Conservation (phyloP, 169 alveolate genomes). For the Amoebophrya sp. region DNA sequence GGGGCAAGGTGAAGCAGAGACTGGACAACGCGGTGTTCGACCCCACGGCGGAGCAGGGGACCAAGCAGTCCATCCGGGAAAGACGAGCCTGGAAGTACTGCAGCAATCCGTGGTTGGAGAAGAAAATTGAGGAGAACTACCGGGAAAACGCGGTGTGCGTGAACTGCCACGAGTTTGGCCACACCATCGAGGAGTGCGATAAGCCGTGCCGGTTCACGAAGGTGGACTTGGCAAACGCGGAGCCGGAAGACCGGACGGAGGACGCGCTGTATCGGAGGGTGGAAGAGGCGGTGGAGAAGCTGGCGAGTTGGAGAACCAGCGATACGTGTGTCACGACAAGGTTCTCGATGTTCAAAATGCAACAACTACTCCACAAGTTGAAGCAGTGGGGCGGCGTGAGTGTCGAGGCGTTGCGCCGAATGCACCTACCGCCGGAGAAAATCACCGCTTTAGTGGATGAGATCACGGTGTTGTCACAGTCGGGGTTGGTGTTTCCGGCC, state of each 20-base stretch:
- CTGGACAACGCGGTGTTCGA: no score
- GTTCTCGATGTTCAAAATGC: no score
- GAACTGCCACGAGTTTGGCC: not conserved
- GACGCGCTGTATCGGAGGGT: not conserved
- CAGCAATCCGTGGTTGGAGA: not conserved
- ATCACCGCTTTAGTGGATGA: not conserved
- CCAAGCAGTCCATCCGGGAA: not conserved
- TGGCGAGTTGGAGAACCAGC: no score
- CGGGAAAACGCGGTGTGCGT: not conserved
- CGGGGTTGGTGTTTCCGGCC: not conserved
- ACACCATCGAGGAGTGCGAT: not conserved
- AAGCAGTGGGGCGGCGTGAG: no score
- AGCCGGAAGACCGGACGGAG: not conserved
- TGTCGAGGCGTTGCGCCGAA: not conserved
- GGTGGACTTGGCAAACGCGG: not conserved
- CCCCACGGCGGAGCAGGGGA: not conserved
- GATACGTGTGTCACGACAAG: no score
- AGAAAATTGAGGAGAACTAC: not conserved
- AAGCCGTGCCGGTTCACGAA: not conserved
- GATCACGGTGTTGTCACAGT: not conserved
- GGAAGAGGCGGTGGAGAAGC: not conserved
- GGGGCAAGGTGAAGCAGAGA: no score
- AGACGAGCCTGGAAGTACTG: not conserved
- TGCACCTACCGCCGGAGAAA: not conserved
- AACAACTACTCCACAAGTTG: no score